Evolutionary conservation across 1,139 yeast genomes (phyloP), one percentile per base, ranked within the genome.

Genomic region (Spathaspora sp.): DNA sequence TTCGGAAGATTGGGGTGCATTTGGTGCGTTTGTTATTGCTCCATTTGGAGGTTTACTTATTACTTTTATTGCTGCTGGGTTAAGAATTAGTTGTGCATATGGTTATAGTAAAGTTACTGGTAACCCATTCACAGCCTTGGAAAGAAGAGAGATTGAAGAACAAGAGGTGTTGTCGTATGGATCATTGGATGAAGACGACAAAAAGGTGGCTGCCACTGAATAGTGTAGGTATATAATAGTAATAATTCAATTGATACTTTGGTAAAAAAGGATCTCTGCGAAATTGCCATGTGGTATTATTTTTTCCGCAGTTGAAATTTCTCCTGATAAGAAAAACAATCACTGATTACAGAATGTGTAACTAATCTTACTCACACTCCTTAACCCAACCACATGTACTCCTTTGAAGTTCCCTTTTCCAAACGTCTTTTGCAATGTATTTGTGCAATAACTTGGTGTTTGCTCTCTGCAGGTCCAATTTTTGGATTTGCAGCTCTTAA

Each of bases 21-120:
- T 90, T 67, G 97, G 96, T 26, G 97, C 97, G 1, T 90, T 90
- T 67, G 95, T 88, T 6, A 87, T 84, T 53, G 95, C 97, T 1
- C 97, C 97, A 4, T 76, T 84, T 43, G 95, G 95, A 16, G 90
- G 95, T 16, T 56, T 90, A 2, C 51, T 85, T 2, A 70, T 84
- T 51, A 84, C 89, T 1, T 64, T 78, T 17, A 57, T 72, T 38
- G 72, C 77, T 41, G 76, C 86, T 29, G 82, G 61, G 1, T 31
- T 78, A 8, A 78, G 97, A 63, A 63, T 81, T 38, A 51, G 59
- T 0, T 52, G 67, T 2, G 52, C 61, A 33, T 81, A 68, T 54
- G 17, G 70, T 1, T 63, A 67, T 50, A 64, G 81, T 44, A 71
- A 60, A 41, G 41, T 62, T 8, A 72, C 65, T 1, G 76, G 79